These are phyloP conservation scores for Cryomyces antarcticus DNA, from an alignment of 495 filamentous ascomycete species.

Conservation along the genomic window DNA sequence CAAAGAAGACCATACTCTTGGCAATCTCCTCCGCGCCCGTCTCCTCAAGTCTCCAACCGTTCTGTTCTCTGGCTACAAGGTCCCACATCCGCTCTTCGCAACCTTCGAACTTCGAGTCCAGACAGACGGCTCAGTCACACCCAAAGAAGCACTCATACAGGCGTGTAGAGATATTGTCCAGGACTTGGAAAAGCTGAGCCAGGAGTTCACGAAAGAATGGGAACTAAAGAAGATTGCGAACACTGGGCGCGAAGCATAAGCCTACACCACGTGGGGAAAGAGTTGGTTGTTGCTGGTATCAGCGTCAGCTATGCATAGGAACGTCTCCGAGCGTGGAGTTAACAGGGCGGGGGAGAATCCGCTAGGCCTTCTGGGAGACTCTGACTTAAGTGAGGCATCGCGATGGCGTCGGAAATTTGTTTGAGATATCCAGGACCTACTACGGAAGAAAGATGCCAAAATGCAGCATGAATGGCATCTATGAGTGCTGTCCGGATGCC, in stretches of 20 bases:
- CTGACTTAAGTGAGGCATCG: too few relatives aligned
- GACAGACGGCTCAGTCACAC: slow-evolving; percentile 72
- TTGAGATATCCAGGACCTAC: too few relatives aligned
- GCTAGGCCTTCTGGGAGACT: too few relatives aligned
- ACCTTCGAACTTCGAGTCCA: slow-evolving; percentile 76
- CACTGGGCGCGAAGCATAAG: background rate
- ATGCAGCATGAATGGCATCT: too few relatives aligned
- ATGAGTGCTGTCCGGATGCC: too few relatives aligned
- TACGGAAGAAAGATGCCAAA: too few relatives aligned
- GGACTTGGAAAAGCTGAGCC: slow-evolving; percentile 51
- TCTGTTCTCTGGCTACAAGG: slow-evolving; percentile 70
- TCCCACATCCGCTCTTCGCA: slow-evolving; percentile 63
- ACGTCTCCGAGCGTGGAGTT: too few relatives aligned
- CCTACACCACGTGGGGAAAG: too few relatives aligned
- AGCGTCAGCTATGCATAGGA: too few relatives aligned
- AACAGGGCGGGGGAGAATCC: too few relatives aligned
- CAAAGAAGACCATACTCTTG: slow-evolving; percentile 95
- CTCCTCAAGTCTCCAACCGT: slow-evolving; percentile 64
- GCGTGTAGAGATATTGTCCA: slow-evolving; percentile 60
- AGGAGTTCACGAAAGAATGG: slow-evolving; percentile 88
- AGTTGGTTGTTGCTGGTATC: too few relatives aligned
- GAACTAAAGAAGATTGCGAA: slow-evolving; percentile 64
- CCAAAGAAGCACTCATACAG: slow-evolving; percentile 64
- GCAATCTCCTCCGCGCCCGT: slow-evolving; percentile 65
- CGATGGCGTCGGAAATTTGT: too few relatives aligned